Percentiles rank a stretch among this genome's conserved stretches.
Evolutionary conservation across 257 asterid genomes (phyloP).

Genomic region (Linaria vulgaris): DNA sequence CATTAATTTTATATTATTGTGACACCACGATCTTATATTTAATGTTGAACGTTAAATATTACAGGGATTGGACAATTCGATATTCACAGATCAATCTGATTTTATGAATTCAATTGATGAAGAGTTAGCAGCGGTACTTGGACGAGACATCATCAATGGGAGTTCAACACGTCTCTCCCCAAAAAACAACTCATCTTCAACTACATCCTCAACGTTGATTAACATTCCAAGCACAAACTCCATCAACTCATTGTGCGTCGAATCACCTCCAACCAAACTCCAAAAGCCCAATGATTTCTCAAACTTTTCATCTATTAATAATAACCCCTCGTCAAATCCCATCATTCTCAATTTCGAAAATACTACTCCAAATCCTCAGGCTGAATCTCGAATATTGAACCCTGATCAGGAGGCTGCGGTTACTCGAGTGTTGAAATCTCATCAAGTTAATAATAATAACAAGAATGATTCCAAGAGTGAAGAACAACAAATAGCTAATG

Average conservation of each 20-base stretch:
- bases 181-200: conserved; percentile 14
- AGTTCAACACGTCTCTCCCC: not conserved
- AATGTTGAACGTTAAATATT: not conserved
- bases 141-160: conserved; percentile 26
- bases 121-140: conserved; percentile 23
- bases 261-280: conserved; percentile 4
- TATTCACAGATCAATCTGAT: conserved; percentile 19
- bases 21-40: too few relatives aligned
- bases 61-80: conserved; percentile 23
- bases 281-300: conserved; percentile 4
- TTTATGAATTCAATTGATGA: conserved; percentile 23
- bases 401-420: conserved; percentile 21
- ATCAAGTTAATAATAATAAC: too few relatives aligned
- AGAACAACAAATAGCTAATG: not conserved
- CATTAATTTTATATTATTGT: too few relatives aligned
- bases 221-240: conserved; percentile 18
- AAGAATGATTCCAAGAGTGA: too few relatives aligned
- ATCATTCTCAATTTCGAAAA: conserved; percentile 28
- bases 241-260: not conserved
- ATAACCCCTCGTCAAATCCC: conserved; percentile 3
- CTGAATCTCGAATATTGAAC: not conserved
- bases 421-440: not conserved
- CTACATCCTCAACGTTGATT: not conserved
- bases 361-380: conserved; percentile 13
- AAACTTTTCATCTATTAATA: not conserved